Evolutionary conservation across 345 rosid species (phyloP).

Genomic region (Kandelia obovata): DNA sequence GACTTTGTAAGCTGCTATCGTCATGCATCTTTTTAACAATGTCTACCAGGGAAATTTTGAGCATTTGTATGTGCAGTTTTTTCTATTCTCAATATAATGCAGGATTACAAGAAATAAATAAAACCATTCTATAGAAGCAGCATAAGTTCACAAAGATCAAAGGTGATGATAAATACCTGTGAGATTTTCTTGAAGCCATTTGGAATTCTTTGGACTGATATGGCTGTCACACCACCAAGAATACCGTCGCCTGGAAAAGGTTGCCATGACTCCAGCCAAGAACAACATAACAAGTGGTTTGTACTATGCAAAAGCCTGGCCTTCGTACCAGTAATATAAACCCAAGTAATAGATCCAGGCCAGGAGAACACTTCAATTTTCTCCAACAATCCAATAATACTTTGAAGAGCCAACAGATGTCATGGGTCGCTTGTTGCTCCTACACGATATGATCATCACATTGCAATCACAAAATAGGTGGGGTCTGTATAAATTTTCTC

Average conservation of each 20-base stretch:
- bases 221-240: constrained; percentile 95
- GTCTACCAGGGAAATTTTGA: no score
- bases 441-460: constrained; percentile 8
- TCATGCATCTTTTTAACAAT: no score
- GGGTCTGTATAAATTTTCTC: constrained; percentile 24
- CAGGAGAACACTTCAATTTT: constrained; percentile 41
- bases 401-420: constrained; percentile 3
- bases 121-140: not conserved
- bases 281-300: constrained; percentile 50
- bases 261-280: constrained; percentile 46
- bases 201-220: constrained; percentile 63
- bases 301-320: constrained; percentile 51
- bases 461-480: not conserved
- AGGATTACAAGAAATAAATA: not conserved
- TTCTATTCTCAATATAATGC: not conserved
- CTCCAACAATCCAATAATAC: constrained; percentile 13
- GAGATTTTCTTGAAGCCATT: constrained; percentile 84
- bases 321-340: constrained; percentile 40
- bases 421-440: constrained; percentile 16
- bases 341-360: constrained; percentile 60
- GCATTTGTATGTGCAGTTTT: no score
- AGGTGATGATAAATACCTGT: constrained; percentile 42
- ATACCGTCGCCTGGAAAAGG: constrained; percentile 30
- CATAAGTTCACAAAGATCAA: constrained; percentile 11
- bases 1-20: no score